Evolutionary conservation across 2,329 filamentous ascomycete species (phyloP), one percentile per base, ranked within the genome.

Genomic region (Nigrograna mackinnonii): DNA sequence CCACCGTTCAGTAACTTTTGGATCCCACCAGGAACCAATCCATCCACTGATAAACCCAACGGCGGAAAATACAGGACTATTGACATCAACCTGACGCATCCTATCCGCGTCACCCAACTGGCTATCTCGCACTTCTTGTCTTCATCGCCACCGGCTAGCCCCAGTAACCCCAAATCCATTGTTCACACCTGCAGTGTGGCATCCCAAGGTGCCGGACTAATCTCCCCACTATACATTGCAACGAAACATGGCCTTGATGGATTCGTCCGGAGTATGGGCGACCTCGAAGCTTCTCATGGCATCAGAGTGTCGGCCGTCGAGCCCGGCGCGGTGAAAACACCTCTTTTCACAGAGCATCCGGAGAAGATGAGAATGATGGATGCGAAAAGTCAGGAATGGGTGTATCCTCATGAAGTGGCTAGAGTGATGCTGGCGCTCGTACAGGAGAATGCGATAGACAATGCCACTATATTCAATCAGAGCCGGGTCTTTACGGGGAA

Each of bases 311-410:
- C 76, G 6, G 77, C 72, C 3, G 77, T 81, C 5, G 76, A 76
- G 5, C 79, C 79, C 0, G 79, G 78, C 0, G 59, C 79, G 3
- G 78, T 81, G 52, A 79, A 74, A 47, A 81, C 79, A 6, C 79
- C 79, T 2, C 57, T 81, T 5, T 82, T 76, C 76, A 77, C 71
- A 0, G 78, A 80, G 0, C 31, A 34, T 34, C 11, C 31, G 31
- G 31, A 34, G 16, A 34, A 34, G 17, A 13, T 17, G 31, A 11
- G 31, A n/a, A 17, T 17, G 16, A 13, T 34, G 11, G 17, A 34
- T 13, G 31, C 12, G 20, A 60, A 57, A 3, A 28, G 14, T 12
- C 11, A 28, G 11, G 24, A 28, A 28, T 28, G 24, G 24, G 24
- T 28, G 14, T 12, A 11, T 11, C 24, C 24, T 28, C 11, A 28